Base-by-base conservation (phyloP, 106 monocot genomes). In the Hemerocallis citrina region DNA sequence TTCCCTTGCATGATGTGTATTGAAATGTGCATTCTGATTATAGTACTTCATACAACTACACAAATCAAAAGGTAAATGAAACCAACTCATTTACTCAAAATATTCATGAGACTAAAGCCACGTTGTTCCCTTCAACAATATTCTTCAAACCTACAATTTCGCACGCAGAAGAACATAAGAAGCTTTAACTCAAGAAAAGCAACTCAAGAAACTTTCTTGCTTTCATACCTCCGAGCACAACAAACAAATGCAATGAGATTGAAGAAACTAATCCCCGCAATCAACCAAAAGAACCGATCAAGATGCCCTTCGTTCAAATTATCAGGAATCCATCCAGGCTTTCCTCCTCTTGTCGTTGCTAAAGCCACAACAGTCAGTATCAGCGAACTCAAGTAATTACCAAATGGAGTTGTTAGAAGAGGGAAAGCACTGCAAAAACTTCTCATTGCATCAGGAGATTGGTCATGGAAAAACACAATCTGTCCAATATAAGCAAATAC, bases 391-490 rank as follows among this genome's bases (percentile, higher is more conserved):
- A 77, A 31, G 68, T 81, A 81, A 57, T 43, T 64, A 1, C 81
- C 77, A 0, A 78, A 44, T 3, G 78, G 13, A 3, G 69, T 44
- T 13, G 74, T 58, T 22, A 85, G 70, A 37, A 80, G 34, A 33
- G 57, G 48, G 9, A 85, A 35, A 8, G 85, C 29, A 22, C 62
- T 64, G 46, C 86, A 74, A 16, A 75, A 58, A 64, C 72, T 77
- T 59, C 64, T 86, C 86, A 86, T 81, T 1, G 55, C 46, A 11
- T 75, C 75, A 3, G 86, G 86, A 23, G 77, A 66, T 50, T 86
- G 69, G n/a, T 52, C 59, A 52, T 74, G 78, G 70, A 86, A 86
- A 48, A 86, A 86, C 67, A 74, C 81, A 0, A 78, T 61, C 48
- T 64, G 74, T 2, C 77, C 62, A 11, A 81, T 71, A 34, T 61